Conservation (phyloP, 1,284 basidiomycete species). For the Anthracocystis setariae region DNA sequence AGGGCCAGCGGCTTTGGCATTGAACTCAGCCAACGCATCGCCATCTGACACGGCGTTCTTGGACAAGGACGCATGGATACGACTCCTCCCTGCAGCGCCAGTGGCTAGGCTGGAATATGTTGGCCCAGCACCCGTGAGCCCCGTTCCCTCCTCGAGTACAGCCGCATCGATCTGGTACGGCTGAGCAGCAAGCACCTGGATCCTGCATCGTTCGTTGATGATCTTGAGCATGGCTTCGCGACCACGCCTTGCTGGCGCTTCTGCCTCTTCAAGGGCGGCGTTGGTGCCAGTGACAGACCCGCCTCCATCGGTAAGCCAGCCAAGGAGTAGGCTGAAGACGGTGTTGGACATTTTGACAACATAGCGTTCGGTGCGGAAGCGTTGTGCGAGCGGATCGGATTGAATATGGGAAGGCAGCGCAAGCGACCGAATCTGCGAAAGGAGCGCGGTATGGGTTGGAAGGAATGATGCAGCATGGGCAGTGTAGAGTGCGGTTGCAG, state of each 20-base stretch:
- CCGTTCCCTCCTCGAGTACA: slow-evolving; percentile 64
- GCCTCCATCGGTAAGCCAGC: slow-evolving; percentile 94
- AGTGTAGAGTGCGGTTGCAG: slow-evolving; percentile 77
- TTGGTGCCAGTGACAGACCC: slow-evolving; percentile 85
- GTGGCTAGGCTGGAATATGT: slow-evolving; percentile 39
- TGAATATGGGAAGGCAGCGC: slow-evolving; percentile 82
- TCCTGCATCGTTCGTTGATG: slow-evolving; percentile 89
- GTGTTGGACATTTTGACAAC: slow-evolving; percentile 88
- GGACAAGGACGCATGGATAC: slow-evolving; percentile 37
- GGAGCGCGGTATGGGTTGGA: slow-evolving; percentile 76
- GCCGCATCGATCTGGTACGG: slow-evolving; percentile 61
- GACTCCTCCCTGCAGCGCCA: slow-evolving; percentile 27
- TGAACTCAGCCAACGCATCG: slow-evolving; percentile 64
- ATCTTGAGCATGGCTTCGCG: slow-evolving; percentile 84
- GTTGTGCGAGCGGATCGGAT: slow-evolving; percentile 82
- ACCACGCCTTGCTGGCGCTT: slow-evolving; percentile 70
- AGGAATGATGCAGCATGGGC: slow-evolving; percentile 78
- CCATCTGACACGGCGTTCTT: slow-evolving; percentile 55
- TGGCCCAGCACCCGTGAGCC: slow-evolving; percentile 63
- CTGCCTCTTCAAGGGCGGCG: slow-evolving; percentile 76
- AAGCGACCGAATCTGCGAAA: slow-evolving; percentile 84
- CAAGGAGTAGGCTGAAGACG: slow-evolving; percentile 88
- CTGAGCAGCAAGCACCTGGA: slow-evolving; percentile 72
- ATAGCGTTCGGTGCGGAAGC: slow-evolving; percentile 91
- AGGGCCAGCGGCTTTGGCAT: slow-evolving; percentile 61